Base-by-base conservation (phyloP, 2,329 filamentous ascomycete genomes). In the Microsporum ferrugineum region DNA sequence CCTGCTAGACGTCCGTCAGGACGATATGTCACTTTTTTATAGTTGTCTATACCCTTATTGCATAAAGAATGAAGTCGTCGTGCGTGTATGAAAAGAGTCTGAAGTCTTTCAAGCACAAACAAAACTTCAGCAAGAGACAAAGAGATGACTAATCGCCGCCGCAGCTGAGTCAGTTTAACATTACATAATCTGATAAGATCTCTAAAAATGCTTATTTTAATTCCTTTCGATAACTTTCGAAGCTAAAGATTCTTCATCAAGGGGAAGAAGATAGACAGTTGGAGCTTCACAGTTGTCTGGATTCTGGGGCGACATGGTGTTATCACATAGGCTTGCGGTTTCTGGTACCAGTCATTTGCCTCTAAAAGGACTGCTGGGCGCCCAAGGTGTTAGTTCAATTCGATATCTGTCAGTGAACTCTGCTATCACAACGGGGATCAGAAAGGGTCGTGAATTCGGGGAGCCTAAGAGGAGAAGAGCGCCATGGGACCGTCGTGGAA, bases 401-500 rank as follows among this genome's bases (percentile, higher is more conserved):
- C 78, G 79, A 63, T 68, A 76, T 68, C 80, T 81, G 27, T 86
- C 84, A 47, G 79, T 89, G 45, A 82, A 78, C 63, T 87, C 86
- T 7, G 87, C 86, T 49, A 90, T 91, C 68, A 82, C 84, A 65
- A 78, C 81, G 53, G 87, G 87, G 12, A 77, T 89, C 60, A 82
- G 84, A 68, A 76, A 71, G 72, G 49, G 49, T 31, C 49, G 31
- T 17, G 49, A n/a, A 34, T 55, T 55, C 14, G 12, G 31, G 14
- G 14, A 33, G 29, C 29, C 8, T 5, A 55, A 55, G 49, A 34
- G 31, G 31, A 5, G 34, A 2, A 6, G n/a, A n/a, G n/a, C 29
- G 7, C 14, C 49, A 12, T 55, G 49, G 49, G 12, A 34, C 6
- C 29, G 33, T 6, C 49, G 49, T 7, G 49, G 49, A 17, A 33